Evolutionary conservation across 2,329 filamentous ascomycete species (phyloP).

Genomic region (Triangularia verruculosa): DNA sequence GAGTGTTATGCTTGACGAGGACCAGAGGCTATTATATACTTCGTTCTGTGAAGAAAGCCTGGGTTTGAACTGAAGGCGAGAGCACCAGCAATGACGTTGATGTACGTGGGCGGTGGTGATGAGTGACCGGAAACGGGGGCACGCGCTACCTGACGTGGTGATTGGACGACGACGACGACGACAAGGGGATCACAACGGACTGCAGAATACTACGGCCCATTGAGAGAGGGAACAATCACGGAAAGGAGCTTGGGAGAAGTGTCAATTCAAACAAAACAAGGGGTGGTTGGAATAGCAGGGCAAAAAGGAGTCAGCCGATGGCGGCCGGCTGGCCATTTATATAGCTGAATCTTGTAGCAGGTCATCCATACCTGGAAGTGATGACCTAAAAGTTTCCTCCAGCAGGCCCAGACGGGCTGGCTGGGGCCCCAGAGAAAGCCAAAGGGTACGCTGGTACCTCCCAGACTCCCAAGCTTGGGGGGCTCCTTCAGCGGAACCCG

Average conservation of each 20-base stretch:
- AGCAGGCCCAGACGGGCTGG: constrained; percentile 21
- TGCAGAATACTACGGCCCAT: constrained; percentile 15
- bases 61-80: not conserved
- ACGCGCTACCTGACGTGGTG: constrained; percentile 11
- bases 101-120: constrained; percentile 20
- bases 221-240: constrained; percentile 10
- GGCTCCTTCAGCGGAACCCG: constrained; percentile 16
- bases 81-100: constrained; percentile 5
- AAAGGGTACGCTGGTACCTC: not conserved
- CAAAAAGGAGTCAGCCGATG: constrained; percentile 19
- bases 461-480: not conserved
- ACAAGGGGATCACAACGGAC: constrained; percentile 13
- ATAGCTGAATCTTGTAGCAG: constrained; percentile 23
- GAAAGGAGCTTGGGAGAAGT: constrained; percentile 5
- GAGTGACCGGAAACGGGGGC: constrained; percentile 5
- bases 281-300: constrained; percentile 6
- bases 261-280: not conserved
- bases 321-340: constrained; percentile 25
- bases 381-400: constrained; percentile 30
- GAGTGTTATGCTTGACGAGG: not conserved
- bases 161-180: constrained; percentile 3
- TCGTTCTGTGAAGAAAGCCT: not conserved
- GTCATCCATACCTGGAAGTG: constrained; percentile 18
- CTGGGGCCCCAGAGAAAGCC: constrained; percentile 18
- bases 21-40: constrained; percentile 23